Base-by-base conservation (phyloP, 108 stramenopile genomes). In the Conticribra guillardii region DNA sequence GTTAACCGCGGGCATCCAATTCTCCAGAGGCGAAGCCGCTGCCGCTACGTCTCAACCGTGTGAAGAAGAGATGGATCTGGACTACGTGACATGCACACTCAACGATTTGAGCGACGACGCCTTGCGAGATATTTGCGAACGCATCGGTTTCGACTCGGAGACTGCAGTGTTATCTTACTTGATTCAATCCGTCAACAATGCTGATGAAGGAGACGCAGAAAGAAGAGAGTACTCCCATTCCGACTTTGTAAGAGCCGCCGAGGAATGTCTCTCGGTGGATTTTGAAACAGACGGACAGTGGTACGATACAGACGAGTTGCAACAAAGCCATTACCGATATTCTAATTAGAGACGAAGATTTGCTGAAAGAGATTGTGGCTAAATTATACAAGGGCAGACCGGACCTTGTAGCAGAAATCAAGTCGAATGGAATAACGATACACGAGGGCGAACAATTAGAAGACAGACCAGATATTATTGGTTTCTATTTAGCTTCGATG, bases 221-320 rank as follows among this genome's bases (percentile, higher is more conserved):
- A 51, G 59, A 29, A 23, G 37, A 19, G 28, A 4, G 4, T 69
- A 67, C 50, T 58, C 67, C 1, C 73, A 74, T 54, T 73, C 53
- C 15, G 67, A 80, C 8, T 80, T 47, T 44, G 73, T 74, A 7
- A 22, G 29, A 29, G 79, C 58, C 8, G 79, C 79, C 23, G 73
- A 80, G 30, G 79, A 80, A 60, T 80, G 79, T 50, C 47, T 80
- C 18, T 16, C 61, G 47, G 61, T 80, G 21, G 79, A 80, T 53
- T 59, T 60, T 27, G 79, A 80, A 54, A 68, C 74, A 53, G 48
- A 69, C 8, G 30, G 61, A 28, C 47, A 45, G 4, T 45, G 57
- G 19, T 50, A 74, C 48, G 79, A 80, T 62, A 50, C 60, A 17
- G 79, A 74, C 11, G 73, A 60, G 5, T 41, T 80, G 32, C 32